A percentile compares a stretch with the other conserved stretches of the same genome.
These are phyloP conservation scores for Leccinum variicolor DNA, from an alignment of 768 basidiomycete genomes.

Conservation along the genomic window DNA sequence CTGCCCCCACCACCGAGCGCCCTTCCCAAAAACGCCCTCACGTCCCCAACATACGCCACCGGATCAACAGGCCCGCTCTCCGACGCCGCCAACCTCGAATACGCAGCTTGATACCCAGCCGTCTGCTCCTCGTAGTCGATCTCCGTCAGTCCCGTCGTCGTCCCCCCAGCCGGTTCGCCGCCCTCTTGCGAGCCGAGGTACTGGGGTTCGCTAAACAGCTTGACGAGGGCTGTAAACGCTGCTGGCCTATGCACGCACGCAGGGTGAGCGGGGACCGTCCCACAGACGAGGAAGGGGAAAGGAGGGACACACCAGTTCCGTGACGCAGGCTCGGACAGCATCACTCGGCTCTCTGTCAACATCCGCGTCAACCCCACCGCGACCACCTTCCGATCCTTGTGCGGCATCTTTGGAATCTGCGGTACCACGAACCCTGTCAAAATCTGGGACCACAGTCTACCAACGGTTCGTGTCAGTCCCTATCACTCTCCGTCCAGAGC, in stretches of 20 bases:
- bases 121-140: conserved; percentile 90
- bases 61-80: conserved; percentile 59
- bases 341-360: conserved; percentile 67
- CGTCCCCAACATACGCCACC: conserved; percentile 55
- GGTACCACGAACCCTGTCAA: conserved; percentile 74
- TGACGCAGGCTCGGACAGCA: conserved; percentile 62
- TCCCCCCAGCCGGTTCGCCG: background rate
- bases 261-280: background rate
- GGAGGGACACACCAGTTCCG: conserved; percentile 55
- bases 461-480: background rate
- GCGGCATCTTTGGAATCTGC: conserved; percentile 75
- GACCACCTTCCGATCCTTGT: conserved; percentile 82
- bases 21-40: conserved; percentile 50
- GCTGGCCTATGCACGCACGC: conserved; percentile 49
- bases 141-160: conserved; percentile 47
- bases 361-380: conserved; percentile 78
- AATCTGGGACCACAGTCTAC: conserved; percentile 77
- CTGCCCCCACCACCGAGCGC: conserved; percentile 24
- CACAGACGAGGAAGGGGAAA: background rate
- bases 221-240: conserved; percentile 65
- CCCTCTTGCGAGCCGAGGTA: conserved; percentile 42
- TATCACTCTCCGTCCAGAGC: background rate
- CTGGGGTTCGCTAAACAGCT: conserved; percentile 77
- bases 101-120: conserved; percentile 91
- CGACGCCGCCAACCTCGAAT: conserved; percentile 85